These are phyloP conservation scores for Tulasnella sp. DNA, from an alignment of 768 basidiomycete species.

Conservation along the genomic window DNA sequence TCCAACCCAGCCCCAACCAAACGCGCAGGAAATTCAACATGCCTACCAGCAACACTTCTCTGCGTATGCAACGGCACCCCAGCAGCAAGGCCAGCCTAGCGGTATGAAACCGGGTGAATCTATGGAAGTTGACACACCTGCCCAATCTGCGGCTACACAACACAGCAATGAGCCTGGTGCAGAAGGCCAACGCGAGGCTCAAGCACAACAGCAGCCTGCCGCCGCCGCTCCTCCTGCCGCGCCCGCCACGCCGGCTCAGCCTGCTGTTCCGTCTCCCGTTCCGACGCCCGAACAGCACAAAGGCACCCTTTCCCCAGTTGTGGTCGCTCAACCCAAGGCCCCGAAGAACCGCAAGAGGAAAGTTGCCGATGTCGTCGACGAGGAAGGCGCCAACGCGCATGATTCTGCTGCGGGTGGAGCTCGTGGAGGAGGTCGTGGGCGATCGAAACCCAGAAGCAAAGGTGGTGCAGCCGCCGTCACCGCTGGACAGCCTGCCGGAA, in stretches of 20 bases:
- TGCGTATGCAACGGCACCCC: background rate
- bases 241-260: background rate
- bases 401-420: too few species aligned
- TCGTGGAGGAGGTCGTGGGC: too few species aligned
- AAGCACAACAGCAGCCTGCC: background rate
- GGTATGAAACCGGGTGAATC: background rate
- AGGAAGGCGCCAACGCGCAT: background rate
- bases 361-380: background rate
- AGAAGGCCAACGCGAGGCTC: background rate
- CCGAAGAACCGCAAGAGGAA: background rate
- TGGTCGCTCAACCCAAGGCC: too few species aligned
- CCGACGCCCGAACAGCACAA: background rate
- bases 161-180: background rate
- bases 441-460: too few species aligned
- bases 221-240: background rate
- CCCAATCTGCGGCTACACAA: too few species aligned
- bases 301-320: background rate
- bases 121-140: background rate
- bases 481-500: too few species aligned
- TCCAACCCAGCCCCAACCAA: too few species aligned
- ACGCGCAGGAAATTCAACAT: constrained; percentile 3
- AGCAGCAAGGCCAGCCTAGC: background rate
- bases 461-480: too few species aligned
- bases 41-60: constrained; percentile 3
- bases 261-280: background rate